A percentile compares a stretch with the other conserved stretches of the same genome.
Conservation (phyloP, 2,329 filamentous ascomycete genomes). For the Penicillium sclerotiorum region DNA sequence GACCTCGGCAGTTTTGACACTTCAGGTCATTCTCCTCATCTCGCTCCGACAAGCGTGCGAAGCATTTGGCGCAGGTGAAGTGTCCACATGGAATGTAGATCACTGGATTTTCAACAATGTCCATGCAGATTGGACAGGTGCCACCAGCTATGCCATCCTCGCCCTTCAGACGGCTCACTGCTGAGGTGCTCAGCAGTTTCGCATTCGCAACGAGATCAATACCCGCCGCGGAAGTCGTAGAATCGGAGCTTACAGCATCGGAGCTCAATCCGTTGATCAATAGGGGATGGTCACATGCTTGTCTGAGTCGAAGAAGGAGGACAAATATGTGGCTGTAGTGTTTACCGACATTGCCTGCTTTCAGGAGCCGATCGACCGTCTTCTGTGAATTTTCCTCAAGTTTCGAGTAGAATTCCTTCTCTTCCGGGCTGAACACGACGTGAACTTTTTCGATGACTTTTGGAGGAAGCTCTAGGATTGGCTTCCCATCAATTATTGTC, state of each 20-base stretch:
- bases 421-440: conserved; percentile 68
- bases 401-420: conserved; percentile 65
- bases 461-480: conserved; percentile 69
- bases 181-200: conserved; percentile 58
- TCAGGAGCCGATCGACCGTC: conserved; percentile 76
- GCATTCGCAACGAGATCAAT: conserved; percentile 67
- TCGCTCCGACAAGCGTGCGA: conserved; percentile 67
- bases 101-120: conserved; percentile 71
- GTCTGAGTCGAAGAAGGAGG: conserved; percentile 75
- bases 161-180: conserved; percentile 67
- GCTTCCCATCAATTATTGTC: conserved; percentile 76
- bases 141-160: conserved; percentile 62
- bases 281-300: conserved; percentile 78
- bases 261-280: conserved; percentile 68
- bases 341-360: conserved; percentile 66
- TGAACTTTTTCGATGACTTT: conserved; percentile 65
- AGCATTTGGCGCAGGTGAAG: conserved; percentile 75
- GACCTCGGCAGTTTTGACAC: conserved; percentile 76
- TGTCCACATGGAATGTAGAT: conserved; percentile 86
- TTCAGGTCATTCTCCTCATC: conserved; percentile 57
- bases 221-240: conserved; percentile 54
- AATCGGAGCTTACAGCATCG: conserved; percentile 46
- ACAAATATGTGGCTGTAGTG: conserved; percentile 82
- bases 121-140: conserved; percentile 76
- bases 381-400: conserved; percentile 69